Evolutionary conservation across 1,284 basidiomycete species (phyloP).

Genomic region (Marasmius sp.): DNA sequence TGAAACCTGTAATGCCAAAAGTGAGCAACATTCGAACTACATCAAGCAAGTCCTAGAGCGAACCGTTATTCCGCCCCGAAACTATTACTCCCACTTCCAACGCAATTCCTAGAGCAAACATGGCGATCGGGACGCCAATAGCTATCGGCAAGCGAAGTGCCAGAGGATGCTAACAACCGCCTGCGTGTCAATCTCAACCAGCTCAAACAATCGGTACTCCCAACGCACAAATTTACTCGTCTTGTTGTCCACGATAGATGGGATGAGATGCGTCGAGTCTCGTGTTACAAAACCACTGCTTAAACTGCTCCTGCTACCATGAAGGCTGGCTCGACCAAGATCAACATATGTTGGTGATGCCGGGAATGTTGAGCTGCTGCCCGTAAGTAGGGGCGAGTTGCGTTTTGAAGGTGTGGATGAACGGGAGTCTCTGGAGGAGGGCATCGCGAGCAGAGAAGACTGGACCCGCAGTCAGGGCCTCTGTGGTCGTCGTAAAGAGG

Average conservation of each 20-base stretch:
- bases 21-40: background rate
- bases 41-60: constrained; percentile 12
- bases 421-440: background rate
- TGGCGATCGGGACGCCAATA: constrained; percentile 37
- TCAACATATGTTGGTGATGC: too few relatives aligned
- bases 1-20: constrained; percentile 41
- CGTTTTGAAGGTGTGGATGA: background rate
- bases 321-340: too few relatives aligned
- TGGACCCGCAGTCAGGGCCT: background rate
- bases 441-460: background rate
- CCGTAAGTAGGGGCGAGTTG: background rate
- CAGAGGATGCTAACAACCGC: constrained; percentile 42
- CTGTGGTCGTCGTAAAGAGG: background rate
- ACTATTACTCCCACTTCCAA: constrained; percentile 45
- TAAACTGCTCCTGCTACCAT: too few relatives aligned
- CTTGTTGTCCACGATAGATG: constrained; percentile 35
- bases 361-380: too few relatives aligned
- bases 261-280: constrained; percentile 46
- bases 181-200: background rate
- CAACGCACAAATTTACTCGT: constrained; percentile 44
- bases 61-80: constrained; percentile 45
- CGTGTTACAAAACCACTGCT: constrained; percentile 14
- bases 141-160: constrained; percentile 43
- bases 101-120: constrained; percentile 47
- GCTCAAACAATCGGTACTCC: background rate